Evolutionary conservation across 192 early-diverging fungal genomes (phyloP), one percentile per base, ranked within the genome.

Genomic region (Gaertneriomyces semiglobifer): DNA sequence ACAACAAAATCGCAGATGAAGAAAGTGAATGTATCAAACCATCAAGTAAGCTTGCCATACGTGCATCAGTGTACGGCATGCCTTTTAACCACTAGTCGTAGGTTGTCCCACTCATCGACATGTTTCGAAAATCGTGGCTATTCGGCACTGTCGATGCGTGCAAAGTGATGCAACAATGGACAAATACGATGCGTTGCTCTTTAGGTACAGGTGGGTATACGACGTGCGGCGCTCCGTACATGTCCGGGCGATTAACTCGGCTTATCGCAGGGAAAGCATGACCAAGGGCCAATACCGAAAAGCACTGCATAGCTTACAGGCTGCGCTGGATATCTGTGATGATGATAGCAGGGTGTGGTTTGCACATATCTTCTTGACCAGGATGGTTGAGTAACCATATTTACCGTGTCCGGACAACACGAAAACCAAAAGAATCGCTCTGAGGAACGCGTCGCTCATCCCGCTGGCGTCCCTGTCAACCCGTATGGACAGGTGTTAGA

Each of bases 241-340:
- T 14, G 25, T 19, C n/a, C 19, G 19, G 12, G 10, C n/a, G 25
- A 39, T 9, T 14, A 7, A 18, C n/a, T 19, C 12, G 53, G 18
- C n/a, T 52, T 7, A 18, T 42, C 4, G 52, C 19, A 59, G 59
- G 41, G 10, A 51, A 16, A 12, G 25, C 50, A 68, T 68, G 66
- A 53, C 12, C 7, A 58, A 9, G 19, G 12, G 25, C 12, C 7
- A 52, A n/a, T 42, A 33, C 6, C 58, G 6, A 4, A n/a, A 14
- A 4, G 66, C 66, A 20, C 59, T 68, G 7, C 9, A 52, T 11
- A 44, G 11, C 33, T 39, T 68, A 12, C 33, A 47, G 19, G 6
- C 38, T 1, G 66, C 66, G 20, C 16, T 61, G 51, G 58, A 68
- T 9, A 60, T 68, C 8, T 68, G 66, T 39, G 58, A 68, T 48